A percentile compares a stretch with the other conserved stretches of the same genome.
Conservation (phyloP, 2,329 filamentous ascomycete species). For the Phyllosticta capitalensis region DNA sequence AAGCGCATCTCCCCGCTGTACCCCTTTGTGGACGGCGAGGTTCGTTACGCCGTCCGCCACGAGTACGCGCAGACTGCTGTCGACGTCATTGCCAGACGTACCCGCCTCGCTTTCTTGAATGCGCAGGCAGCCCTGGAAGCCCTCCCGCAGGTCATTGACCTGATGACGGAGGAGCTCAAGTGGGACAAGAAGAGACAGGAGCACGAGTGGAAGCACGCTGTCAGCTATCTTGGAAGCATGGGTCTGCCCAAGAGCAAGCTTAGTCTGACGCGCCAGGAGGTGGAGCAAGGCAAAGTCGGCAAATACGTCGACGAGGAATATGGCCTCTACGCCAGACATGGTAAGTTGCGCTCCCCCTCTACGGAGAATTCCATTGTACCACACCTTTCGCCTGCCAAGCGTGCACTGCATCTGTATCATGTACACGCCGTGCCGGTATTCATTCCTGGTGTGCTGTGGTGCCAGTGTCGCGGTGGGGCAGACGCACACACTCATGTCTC, state of each 20-base stretch:
- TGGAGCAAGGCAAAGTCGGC: constrained; percentile 42
- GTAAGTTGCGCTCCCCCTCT: constrained; percentile 23
- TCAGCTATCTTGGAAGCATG: constrained; percentile 52
- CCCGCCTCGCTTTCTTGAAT: constrained; percentile 79
- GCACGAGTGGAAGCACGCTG: constrained; percentile 66
- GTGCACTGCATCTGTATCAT: constrained; percentile 1
- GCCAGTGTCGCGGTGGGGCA: not conserved
- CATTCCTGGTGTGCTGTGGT: not conserved
- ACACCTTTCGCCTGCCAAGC: not conserved
- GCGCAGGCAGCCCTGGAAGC: constrained; percentile 84
- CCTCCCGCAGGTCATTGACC: constrained; percentile 74
- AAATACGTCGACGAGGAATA: constrained; percentile 40
- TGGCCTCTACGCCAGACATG: constrained; percentile 40
- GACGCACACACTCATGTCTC: not conserved
- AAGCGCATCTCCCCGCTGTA: constrained; percentile 72
- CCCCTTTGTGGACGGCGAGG: constrained; percentile 85
- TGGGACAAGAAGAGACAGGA: constrained; percentile 69
- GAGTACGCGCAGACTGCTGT: constrained; percentile 89
- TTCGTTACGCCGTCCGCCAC: constrained; percentile 76
- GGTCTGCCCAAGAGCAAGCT: constrained; percentile 50
- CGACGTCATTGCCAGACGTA: constrained; percentile 78
- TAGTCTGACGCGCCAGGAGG: constrained; percentile 45
- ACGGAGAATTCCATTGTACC: not conserved
- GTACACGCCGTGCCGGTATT: constrained; percentile 5
- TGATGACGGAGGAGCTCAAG: constrained; percentile 75